Evolutionary conservation across 1,284 basidiomycete genomes (phyloP), one percentile per base, ranked within the genome.

Genomic region (Fistulina hepatica): DNA sequence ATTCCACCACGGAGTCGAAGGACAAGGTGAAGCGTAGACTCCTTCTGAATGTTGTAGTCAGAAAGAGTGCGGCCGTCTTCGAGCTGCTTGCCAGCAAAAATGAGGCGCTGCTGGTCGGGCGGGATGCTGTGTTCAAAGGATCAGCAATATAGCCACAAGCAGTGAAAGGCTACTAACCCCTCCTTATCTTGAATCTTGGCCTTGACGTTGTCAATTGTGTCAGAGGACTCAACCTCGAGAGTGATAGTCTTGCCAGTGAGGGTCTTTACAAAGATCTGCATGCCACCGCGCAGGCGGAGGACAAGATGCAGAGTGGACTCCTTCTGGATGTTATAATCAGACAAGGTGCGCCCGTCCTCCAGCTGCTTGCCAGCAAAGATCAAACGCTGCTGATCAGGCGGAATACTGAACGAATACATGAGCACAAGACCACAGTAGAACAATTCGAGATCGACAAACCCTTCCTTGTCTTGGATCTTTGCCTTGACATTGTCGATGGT

Each of bases 81-180:
- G 16, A 86, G 64, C 58, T 89, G 83, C 64, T 89, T 88, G 21
- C 84, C 85, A 21, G 84, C 85, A 40, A 89, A 90, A 61, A 90
- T 83, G 43, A 68, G 73, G 60, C 75, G 85, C 63, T 69, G 88
- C 63, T 78, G 88, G 61, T 74, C 89, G 41, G 71, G 86, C 12
- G 64, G 64, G 31, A 65, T 65, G 21, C 69, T n/a, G n/a, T n/a
- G n/a, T n/a, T n/a, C n/a, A n/a, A n/a, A n/a, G n/a, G n/a, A n/a
- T n/a, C n/a, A n/a, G n/a, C n/a, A n/a, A n/a, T n/a, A n/a, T n/a
- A n/a, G n/a, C n/a, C n/a, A n/a, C n/a, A n/a, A n/a, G n/a, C n/a
- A n/a, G n/a, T n/a, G n/a, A n/a, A n/a, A n/a, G n/a, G n/a, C n/a
- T n/a, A n/a, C n/a, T n/a, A n/a, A n/a, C n/a, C 58, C 58, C 36